These are phyloP conservation scores for Cladosporium velox DNA, from an alignment of 2,329 filamentous ascomycete species.

Conservation along the genomic window DNA sequence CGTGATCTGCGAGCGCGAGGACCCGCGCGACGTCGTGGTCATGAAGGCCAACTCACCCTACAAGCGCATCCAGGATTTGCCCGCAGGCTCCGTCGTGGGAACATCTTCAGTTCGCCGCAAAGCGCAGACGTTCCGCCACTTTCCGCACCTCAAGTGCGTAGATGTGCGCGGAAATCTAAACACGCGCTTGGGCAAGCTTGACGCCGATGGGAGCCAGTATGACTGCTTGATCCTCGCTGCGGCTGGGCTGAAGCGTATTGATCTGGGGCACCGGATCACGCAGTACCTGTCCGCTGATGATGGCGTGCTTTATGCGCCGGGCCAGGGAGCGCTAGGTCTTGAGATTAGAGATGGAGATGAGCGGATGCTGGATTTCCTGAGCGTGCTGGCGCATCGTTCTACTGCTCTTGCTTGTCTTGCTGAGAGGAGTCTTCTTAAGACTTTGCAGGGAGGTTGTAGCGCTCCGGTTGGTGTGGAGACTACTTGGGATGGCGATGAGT, in stretches of 20 bases:
- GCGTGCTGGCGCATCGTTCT: conserved; percentile 61
- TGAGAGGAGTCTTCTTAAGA: conserved; percentile 78
- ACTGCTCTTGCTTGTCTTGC: conserved; percentile 71
- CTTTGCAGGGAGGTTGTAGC: conserved; percentile 89
- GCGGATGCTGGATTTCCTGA: conserved; percentile 60
- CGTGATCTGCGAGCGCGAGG: conserved; percentile 72
- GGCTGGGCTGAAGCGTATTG: conserved; percentile 76
- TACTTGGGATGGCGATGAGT: conserved; percentile 59
- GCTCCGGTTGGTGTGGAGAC: conserved; percentile 89
- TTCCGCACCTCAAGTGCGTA: conserved; percentile 72
- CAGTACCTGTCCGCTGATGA: conserved; percentile 71
- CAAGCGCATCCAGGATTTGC: conserved; percentile 68
- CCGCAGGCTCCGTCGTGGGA: conserved; percentile 75
- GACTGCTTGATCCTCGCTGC: conserved; percentile 81
- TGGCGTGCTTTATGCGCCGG: conserved; percentile 82
- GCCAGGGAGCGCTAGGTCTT: conserved; percentile 82
- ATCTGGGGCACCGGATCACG: conserved; percentile 68
- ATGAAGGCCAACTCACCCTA: conserved; percentile 52
- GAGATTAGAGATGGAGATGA: conserved; percentile 75
- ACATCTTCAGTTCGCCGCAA: conserved; percentile 85
- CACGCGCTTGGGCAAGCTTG: conserved; percentile 78
- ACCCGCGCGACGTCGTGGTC: conserved; percentile 48
- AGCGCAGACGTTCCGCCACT: conserved; percentile 72
- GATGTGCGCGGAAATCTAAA: conserved; percentile 87
- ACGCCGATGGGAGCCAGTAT: conserved; percentile 71